Evolutionary conservation across 1,139 yeast genomes (phyloP).

Genomic region (Pichia sp.): DNA sequence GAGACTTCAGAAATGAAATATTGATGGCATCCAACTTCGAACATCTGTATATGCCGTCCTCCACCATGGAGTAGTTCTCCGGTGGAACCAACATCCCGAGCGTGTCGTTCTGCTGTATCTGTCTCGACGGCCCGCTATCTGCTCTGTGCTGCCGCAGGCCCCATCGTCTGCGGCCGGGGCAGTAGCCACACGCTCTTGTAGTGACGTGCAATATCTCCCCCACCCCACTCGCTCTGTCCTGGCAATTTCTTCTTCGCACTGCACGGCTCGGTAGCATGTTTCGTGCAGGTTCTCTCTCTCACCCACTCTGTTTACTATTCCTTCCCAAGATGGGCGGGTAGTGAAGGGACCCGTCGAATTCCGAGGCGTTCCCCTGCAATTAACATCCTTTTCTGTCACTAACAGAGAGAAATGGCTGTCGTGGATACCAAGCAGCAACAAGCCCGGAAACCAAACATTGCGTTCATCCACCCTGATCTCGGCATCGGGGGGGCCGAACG

Average conservation of each 20-base stretch:
- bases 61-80: slow-evolving; percentile 73
- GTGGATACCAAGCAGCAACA: not conserved
- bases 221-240: not conserved
- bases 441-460: slow-evolving; percentile 39
- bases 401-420: not conserved
- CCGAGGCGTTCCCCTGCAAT: no score
- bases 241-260: not conserved
- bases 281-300: not conserved
- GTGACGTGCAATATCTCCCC: not conserved
- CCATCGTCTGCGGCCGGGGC: no score
- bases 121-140: not conserved
- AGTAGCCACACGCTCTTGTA: no score
- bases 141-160: not conserved
- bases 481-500: slow-evolving; percentile 99
- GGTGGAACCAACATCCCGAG: slow-evolving; percentile 67
- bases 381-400: no score
- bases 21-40: slow-evolving; percentile 57
- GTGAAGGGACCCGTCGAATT: no score
- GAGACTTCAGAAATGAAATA: slow-evolving; percentile 62
- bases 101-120: not conserved
- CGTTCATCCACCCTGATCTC: slow-evolving; percentile 91
- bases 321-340: no score
- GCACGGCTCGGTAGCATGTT: not conserved
- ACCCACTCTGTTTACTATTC: not conserved
- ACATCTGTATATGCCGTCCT: slow-evolving; percentile 64